A percentile compares a stretch with the other conserved stretches of the same genome.
Conservation (phyloP, 129 eudicot genomes). For the Flaveria trinervia region DNA sequence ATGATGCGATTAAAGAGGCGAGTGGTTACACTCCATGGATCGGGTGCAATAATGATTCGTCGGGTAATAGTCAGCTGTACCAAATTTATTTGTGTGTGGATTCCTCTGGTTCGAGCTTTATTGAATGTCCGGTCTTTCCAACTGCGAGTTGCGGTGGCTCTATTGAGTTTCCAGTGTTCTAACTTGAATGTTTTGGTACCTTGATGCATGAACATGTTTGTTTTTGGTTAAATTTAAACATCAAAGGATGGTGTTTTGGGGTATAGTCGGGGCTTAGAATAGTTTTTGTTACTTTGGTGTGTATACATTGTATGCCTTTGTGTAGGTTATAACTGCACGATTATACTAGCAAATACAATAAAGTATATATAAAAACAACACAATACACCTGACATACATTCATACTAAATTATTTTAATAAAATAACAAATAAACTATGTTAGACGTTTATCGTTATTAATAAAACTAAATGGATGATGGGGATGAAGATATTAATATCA, state of each 20-base stretch:
- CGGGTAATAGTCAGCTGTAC: conserved; percentile 58
- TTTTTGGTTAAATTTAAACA: background rate
- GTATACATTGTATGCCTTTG: no score
- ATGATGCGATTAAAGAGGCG: conserved; percentile 44
- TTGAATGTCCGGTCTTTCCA: conserved; percentile 65
- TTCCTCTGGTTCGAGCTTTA: conserved; percentile 42
- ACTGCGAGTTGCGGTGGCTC: conserved; percentile 48
- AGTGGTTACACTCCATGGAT: conserved; percentile 55
- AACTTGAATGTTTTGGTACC: conserved; percentile 2
- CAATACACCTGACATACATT: no score
- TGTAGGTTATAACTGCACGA: no score
- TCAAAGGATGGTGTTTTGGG: background rate
- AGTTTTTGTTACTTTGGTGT: no score
- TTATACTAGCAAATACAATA: no score
- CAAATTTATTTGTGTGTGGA: conserved; percentile 70
- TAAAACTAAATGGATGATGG: no score
- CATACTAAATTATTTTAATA: no score
- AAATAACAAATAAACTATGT: no score
- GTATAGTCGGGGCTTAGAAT: no score
- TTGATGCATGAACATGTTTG: background rate
- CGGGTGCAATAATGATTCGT: conserved; percentile 56
- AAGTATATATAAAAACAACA: no score
- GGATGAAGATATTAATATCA: no score
- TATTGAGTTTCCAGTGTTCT: conserved; percentile 57
- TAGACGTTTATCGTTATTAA: no score